Evolutionary conservation across 768 basidiomycete genomes (phyloP), one percentile per base, ranked within the genome.

Genomic region (Dentipellis sp.): DNA sequence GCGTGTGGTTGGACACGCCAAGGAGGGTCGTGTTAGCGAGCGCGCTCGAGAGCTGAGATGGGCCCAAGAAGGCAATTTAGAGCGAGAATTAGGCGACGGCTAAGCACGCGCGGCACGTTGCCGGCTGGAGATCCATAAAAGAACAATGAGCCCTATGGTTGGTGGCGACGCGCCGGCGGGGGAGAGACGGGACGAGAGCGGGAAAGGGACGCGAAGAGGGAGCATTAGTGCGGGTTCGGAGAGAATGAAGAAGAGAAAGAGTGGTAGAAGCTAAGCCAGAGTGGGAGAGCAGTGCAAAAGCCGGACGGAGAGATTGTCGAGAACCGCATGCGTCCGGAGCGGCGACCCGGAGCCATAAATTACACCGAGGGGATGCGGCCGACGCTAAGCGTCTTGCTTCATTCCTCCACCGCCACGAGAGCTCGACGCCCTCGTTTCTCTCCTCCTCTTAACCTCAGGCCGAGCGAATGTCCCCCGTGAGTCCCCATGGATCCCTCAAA

Each of bases 401-500:
- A 29, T 29, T 29, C 29, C 29, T 29, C 29, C 29, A 29, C 29
- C 29, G 29, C 29, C 29, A 29, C 29, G 40, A 42, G 40, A 42
- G 40, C 3, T 19, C 14, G 14, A 42, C 40, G 40, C 40, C 29
- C 48, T 49, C 48, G 17, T 46, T 35, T 12, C 40, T 54, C 53
- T 40, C 34, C 12, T 38, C 53, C n/a, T 38, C 40, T 29, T 11
- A 19, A 23, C 21, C 19, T 29, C 40, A 35, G 21, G 3, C 53
- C 53, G 42, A 49, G 55, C 59, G 61, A n/a, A 60, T 60, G 59
- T 54, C 53, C 59, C 59, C 59, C 52, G 21, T 39, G 52, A 59
- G 45, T 57, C 39, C 35, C 55, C 47, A 62, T 62, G 61, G 60
- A 62, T 53, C 53, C 52, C 49, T 53, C 56, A 52, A 56, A 62